phyloP scores from a whole-genome alignment of 225 moss, liverwort and hornwort genomes.

The Sphagnum tenellum region DNA sequence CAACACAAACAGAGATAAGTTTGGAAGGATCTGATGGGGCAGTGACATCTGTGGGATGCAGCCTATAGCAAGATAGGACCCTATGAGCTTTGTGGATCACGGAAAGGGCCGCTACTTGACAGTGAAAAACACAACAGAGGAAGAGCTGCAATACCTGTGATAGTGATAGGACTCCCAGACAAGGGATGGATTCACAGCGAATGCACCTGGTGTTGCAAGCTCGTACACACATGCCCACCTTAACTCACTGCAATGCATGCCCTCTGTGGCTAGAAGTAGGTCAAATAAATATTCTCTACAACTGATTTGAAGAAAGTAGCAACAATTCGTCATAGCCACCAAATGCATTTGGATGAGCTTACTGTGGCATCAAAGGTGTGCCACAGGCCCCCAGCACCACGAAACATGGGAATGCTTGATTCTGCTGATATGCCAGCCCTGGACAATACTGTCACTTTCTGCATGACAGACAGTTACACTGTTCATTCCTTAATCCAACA shows the following conservation, averaged over 20 bases:
- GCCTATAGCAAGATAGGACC: too few species aligned
- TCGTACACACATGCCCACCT: slow-evolving; percentile 26
- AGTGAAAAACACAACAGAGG: neutral
- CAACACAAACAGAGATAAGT: too few species aligned
- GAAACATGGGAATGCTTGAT: slow-evolving; percentile 91
- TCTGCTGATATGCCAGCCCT: slow-evolving; percentile 93
- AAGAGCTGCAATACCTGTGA: slow-evolving; percentile 42
- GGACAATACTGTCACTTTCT: slow-evolving; percentile 82
- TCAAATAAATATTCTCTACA: too few species aligned
- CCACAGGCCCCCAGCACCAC: slow-evolving; percentile 88
- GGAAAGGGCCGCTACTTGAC: neutral
- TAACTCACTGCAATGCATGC: too few species aligned
- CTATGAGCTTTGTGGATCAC: neutral
- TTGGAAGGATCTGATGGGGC: too few species aligned
- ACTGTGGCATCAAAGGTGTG: slow-evolving; percentile 75
- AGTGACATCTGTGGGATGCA: too few species aligned
- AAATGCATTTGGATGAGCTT: neutral
- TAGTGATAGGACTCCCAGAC: slow-evolving; percentile 99
- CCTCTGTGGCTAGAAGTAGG: too few species aligned
- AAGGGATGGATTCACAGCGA: slow-evolving; percentile 68
- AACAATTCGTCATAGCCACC: too few species aligned
- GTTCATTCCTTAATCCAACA: neutral
- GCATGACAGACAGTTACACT: slow-evolving; percentile 5
- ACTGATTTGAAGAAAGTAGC: too few species aligned
- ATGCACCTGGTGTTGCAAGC: slow-evolving; percentile 81